A percentile compares a stretch with the other conserved stretches of the same genome.
Evolutionary conservation across 176 grass and related monocot species (phyloP).

Genomic region (maize (Zea mays)): DNA sequence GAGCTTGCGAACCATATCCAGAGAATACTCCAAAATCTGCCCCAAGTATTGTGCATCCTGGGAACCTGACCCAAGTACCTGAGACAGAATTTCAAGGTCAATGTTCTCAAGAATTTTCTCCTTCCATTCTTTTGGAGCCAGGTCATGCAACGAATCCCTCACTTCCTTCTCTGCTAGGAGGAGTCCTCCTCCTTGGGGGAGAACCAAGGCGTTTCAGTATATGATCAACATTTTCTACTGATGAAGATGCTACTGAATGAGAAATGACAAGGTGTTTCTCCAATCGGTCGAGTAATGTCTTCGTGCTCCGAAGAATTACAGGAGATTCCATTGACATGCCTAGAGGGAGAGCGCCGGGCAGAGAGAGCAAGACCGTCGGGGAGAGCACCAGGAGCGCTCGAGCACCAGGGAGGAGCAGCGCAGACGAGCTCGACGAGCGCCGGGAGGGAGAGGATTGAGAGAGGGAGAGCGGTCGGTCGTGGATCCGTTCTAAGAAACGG

Average conservation of each 20-base stretch:
- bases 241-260: constrained; percentile 39
- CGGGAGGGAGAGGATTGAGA: too few relatives aligned
- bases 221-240: constrained; percentile 77
- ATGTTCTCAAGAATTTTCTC: constrained; percentile 75
- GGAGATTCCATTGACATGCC: constrained; percentile 72
- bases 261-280: constrained; percentile 54
- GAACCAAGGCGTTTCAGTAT: constrained; percentile 76
- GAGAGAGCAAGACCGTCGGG: too few relatives aligned
- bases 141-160: constrained; percentile 74
- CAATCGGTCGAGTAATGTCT: constrained; percentile 74
- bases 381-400: too few relatives aligned
- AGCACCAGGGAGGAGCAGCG: too few relatives aligned
- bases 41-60: constrained; percentile 70
- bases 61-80: constrained; percentile 69
- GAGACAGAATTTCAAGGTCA: constrained; percentile 86
- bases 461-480: too few relatives aligned
- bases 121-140: constrained; percentile 82
- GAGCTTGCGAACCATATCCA: constrained; percentile 61
- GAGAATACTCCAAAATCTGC: constrained; percentile 75
- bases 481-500: too few relatives aligned
- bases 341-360: too few relatives aligned
- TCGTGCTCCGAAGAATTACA: constrained; percentile 53
- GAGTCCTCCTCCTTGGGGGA: constrained; percentile 66
- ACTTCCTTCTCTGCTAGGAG: constrained; percentile 57
- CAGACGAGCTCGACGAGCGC: too few relatives aligned